A percentile compares a stretch with the other conserved stretches of the same genome.
Evolutionary conservation across 148 eudicot genomes (phyloP).

Genomic region (Spergularia bocconei): DNA sequence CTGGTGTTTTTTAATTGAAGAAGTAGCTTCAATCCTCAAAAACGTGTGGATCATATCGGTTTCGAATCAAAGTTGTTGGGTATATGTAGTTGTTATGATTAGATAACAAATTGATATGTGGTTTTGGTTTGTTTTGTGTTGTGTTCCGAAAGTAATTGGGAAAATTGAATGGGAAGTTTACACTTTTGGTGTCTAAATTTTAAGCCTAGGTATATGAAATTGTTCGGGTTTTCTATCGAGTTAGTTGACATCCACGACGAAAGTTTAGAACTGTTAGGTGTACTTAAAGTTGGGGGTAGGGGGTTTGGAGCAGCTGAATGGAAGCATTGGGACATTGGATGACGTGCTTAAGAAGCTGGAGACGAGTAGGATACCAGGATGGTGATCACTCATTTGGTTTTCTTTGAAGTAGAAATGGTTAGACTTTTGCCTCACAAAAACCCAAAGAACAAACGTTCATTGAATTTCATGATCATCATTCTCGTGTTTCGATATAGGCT

Average conservation of each 20-base stretch:
- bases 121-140: not conserved
- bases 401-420: not conserved
- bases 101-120: not conserved
- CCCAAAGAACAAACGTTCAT: too few species aligned
- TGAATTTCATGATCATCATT: too few species aligned
- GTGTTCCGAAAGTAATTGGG: too few species aligned
- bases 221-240: not conserved
- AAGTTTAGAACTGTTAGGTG: not conserved
- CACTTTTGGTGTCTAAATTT: not conserved
- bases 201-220: not conserved
- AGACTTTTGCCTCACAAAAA: not conserved
- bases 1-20: not conserved
- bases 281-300: not conserved
- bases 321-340: not conserved
- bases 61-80: not conserved
- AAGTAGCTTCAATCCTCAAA: too few species aligned
- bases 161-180: too few species aligned
- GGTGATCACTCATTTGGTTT: not conserved
- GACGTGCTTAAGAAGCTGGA: not conserved
- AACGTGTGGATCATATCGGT: not conserved
- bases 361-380: too few species aligned
- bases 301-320: not conserved
- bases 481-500: too few species aligned
- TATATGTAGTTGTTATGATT: not conserved
- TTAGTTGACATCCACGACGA: not conserved